Evolutionary conservation across 768 basidiomycete genomes (phyloP).

Genomic region (Sarcodon sp.): DNA sequence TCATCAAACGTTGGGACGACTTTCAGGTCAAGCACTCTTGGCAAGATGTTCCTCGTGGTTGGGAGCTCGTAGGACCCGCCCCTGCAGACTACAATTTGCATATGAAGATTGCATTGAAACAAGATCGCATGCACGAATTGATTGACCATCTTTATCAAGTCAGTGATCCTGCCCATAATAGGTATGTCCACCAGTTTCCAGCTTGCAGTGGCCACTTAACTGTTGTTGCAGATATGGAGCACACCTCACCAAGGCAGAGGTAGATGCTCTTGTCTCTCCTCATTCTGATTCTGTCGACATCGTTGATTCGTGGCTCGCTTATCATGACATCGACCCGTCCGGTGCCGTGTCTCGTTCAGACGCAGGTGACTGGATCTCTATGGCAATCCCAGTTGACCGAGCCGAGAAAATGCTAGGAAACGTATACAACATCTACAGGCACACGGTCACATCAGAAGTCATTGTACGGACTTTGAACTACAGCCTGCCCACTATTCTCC

Average conservation of each 20-base stretch:
- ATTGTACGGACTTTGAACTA: slow-evolving; percentile 47
- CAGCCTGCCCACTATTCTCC: slow-evolving; percentile 40
- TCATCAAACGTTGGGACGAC: slow-evolving; percentile 36
- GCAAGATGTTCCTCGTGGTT: slow-evolving; percentile 37
- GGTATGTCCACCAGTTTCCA: slow-evolving; percentile 15
- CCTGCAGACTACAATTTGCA: slow-evolving; percentile 34
- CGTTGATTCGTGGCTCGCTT: slow-evolving; percentile 41
- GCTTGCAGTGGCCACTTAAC: neutral
- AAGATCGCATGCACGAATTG: slow-evolving; percentile 36
- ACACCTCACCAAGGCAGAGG: slow-evolving; percentile 47
- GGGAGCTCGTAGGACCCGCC: slow-evolving; percentile 31
- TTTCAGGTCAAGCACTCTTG: slow-evolving; percentile 38
- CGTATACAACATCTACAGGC: slow-evolving; percentile 45
- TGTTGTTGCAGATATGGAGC: slow-evolving; percentile 33
- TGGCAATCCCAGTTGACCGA: slow-evolving; percentile 37
- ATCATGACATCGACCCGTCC: slow-evolving; percentile 30
- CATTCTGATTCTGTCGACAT: slow-evolving; percentile 33
- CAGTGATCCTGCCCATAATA: slow-evolving; percentile 39
- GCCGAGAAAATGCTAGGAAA: slow-evolving; percentile 46
- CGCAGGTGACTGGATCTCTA: slow-evolving; percentile 45
- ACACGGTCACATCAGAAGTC: slow-evolving; percentile 31
- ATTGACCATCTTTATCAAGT: slow-evolving; percentile 39
- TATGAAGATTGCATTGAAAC: slow-evolving; percentile 46
- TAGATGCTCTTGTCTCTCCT: slow-evolving; percentile 40
- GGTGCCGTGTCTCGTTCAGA: slow-evolving; percentile 23